Percentiles rank a stretch among this genome's conserved stretches.
Conservation (phyloP, 371 early-diverging fungal species). For the Zychaea mexicana region DNA sequence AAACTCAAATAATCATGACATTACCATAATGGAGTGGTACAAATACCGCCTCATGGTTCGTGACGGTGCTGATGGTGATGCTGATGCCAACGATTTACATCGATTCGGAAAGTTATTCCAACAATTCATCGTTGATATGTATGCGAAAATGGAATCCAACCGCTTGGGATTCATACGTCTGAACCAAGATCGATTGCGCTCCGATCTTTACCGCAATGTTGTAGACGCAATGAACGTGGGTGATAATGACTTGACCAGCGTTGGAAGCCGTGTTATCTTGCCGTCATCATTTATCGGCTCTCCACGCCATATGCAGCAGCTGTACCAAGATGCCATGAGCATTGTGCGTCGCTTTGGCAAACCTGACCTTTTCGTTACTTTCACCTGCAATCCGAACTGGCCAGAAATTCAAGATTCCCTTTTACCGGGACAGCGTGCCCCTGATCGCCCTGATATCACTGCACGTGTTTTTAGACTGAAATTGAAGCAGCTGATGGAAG, state of each 20-base stretch:
- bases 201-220: background rate
- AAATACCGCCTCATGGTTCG: too few relatives aligned
- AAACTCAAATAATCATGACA: background rate
- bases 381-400: background rate
- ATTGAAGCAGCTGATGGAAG: constrained; percentile 9
- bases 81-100: too few relatives aligned
- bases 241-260: background rate
- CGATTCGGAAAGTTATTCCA: background rate
- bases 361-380: background rate
- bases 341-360: background rate
- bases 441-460: background rate
- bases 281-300: background rate
- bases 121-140: background rate
- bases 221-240: background rate
- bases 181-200: background rate
- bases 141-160: background rate
- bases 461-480: background rate
- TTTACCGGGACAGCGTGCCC: background rate
- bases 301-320: background rate
- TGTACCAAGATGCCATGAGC: background rate
- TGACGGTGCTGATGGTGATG: background rate
- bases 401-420: background rate
- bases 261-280: background rate
- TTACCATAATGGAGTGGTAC: background rate
- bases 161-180: background rate